Evolutionary conservation across 176 grass and related monocot genomes (phyloP).

Genomic region (Triticum urartu): DNA sequence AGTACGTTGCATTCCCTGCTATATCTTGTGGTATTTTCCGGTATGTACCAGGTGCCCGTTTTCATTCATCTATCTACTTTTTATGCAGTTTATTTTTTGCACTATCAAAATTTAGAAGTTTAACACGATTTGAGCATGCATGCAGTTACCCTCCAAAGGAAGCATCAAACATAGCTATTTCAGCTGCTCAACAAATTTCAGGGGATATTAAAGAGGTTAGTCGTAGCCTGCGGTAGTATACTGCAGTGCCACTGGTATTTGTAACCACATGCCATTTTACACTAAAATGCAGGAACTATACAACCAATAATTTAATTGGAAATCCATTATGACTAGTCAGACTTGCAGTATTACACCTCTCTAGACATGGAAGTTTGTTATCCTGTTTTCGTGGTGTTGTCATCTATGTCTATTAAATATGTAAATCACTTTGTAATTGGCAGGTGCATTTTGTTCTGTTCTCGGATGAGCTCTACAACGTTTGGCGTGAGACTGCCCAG

Average conservation of each 20-base stretch:
- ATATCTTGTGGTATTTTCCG: conserved; percentile 85
- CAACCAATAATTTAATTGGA: not conserved
- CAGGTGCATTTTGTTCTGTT: conserved; percentile 99
- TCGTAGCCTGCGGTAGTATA: not conserved
- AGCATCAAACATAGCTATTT: conserved; percentile 81
- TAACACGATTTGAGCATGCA: conserved; percentile 33
- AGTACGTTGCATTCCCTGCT: conserved; percentile 92
- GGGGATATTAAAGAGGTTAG: conserved; percentile 76
- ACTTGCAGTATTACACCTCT: not conserved
- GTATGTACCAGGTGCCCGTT: conserved; percentile 42
- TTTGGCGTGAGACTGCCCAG: conserved; percentile 66
- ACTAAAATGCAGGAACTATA: not conserved
- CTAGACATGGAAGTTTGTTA: not conserved
- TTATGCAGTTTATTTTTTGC: not conserved
- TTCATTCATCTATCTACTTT: conserved; percentile 17
- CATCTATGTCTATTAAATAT: conserved; percentile 10
- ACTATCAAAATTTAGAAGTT: conserved; percentile 10
- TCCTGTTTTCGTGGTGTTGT: not conserved
- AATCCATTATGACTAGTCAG: not conserved
- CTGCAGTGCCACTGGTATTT: not conserved
- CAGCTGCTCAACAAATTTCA: conserved; percentile 57
- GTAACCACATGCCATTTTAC: not conserved
- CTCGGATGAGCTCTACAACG: conserved; percentile 53
- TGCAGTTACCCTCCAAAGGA: conserved; percentile 79
- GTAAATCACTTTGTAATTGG: not conserved